phyloP scores from a whole-genome alignment of 805 yeast species.

The Torulaspora indica region DNA sequence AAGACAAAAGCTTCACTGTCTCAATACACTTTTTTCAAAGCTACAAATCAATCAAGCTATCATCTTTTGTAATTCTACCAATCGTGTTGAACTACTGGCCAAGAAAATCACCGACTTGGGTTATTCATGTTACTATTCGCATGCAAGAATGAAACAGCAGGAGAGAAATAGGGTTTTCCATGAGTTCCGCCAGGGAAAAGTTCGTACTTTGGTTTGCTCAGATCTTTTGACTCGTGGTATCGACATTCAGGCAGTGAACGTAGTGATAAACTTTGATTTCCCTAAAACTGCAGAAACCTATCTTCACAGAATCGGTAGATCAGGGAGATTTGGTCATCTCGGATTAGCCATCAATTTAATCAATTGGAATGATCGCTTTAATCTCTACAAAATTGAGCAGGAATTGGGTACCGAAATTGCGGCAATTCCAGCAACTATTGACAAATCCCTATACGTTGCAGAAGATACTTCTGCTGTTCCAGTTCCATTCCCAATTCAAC shows the following conservation, averaged over 20 bases:
- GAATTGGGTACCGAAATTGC: constrained; percentile 96
- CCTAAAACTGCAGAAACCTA: constrained; percentile 98
- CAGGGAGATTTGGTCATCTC: constrained; percentile 97
- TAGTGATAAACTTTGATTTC: constrained; percentile 96
- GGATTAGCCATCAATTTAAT: constrained; percentile 96
- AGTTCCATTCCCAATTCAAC: constrained; percentile 71
- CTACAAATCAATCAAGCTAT: constrained; percentile 94
- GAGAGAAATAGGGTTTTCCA: constrained; percentile 98
- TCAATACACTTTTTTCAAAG: constrained; percentile 90
- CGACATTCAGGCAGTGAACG: constrained; percentile 98
- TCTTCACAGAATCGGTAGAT: constrained; percentile 97
- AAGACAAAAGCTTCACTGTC: constrained; percentile 90
- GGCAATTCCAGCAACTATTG: constrained; percentile 93
- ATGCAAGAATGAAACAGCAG: constrained; percentile 95
- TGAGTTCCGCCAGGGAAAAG: constrained; percentile 97
- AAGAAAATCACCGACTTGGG: constrained; percentile 95
- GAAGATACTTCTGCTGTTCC: constrained; percentile 72
- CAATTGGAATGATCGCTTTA: constrained; percentile 94
- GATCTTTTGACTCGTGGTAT: constrained; percentile 97
- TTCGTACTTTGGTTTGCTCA: constrained; percentile 94
- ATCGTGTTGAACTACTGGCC: constrained; percentile 91
- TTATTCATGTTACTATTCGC: constrained; percentile 93
- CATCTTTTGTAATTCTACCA: constrained; percentile 94
- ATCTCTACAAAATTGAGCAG: constrained; percentile 90
- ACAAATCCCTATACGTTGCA: constrained; percentile 82